Conservation (phyloP, 1,139 yeast genomes). For the Pichia inconspicua region DNA sequence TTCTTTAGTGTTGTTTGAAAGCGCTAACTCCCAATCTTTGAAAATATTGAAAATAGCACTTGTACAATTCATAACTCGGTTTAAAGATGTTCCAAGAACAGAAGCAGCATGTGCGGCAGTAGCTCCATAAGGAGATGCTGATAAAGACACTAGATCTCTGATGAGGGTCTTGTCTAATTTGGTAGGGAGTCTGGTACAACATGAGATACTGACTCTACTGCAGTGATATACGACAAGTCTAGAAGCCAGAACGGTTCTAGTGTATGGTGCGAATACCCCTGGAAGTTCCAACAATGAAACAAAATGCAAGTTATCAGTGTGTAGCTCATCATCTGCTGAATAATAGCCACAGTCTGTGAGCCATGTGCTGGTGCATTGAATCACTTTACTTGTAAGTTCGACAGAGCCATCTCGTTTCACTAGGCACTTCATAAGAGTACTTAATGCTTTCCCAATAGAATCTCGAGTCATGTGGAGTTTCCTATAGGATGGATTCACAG, state of each 20-base stretch:
- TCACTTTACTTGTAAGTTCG: conserved; percentile 55
- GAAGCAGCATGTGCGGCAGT: conserved; percentile 67
- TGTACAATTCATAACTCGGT: conserved; percentile 66
- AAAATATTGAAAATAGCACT: conserved; percentile 45
- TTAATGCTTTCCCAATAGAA: conserved; percentile 60
- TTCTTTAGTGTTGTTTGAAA: conserved; percentile 48
- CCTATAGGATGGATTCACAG: conserved; percentile 45
- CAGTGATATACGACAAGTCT: conserved; percentile 73
- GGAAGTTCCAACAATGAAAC: conserved; percentile 37
- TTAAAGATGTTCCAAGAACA: conserved; percentile 63
- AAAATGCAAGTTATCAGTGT: conserved; percentile 27
- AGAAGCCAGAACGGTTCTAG: conserved; percentile 71
- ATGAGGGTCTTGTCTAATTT: conserved; percentile 57
- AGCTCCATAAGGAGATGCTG: conserved; percentile 66
- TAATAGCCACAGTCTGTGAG: conserved; percentile 35
- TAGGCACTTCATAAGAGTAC: conserved; percentile 47
- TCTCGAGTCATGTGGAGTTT: conserved; percentile 57
- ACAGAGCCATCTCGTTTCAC: conserved; percentile 55
- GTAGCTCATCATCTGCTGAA: conserved; percentile 21
- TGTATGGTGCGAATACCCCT: conserved; percentile 58
- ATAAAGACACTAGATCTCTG: conserved; percentile 58
- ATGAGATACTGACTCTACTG: conserved; percentile 65
- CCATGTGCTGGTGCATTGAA: conserved; percentile 71
- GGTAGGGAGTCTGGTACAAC: conserved; percentile 68
- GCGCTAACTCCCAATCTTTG: conserved; percentile 42